These are phyloP conservation scores for Pseudonectria buxi DNA, from an alignment of 2,329 filamentous ascomycete genomes.

Conservation along the genomic window DNA sequence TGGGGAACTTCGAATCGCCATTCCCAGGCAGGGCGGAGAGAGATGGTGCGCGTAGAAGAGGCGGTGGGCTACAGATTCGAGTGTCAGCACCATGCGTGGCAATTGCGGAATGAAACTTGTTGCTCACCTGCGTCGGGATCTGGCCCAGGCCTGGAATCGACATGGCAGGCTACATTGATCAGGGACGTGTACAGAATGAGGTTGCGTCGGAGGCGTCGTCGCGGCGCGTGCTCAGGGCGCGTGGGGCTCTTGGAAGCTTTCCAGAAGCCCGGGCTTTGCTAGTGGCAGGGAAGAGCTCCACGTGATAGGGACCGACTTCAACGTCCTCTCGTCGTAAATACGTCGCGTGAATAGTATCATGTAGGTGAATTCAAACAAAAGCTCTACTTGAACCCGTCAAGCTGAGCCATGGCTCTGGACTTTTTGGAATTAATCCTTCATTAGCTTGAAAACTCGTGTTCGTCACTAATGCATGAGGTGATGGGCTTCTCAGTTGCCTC, in stretches of 20 bases:
- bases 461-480: no score
- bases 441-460: no score
- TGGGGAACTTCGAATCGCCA: conserved; percentile 70
- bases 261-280: conserved; percentile 18
- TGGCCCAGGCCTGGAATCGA: conserved; percentile 70
- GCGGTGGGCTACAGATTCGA: conserved; percentile 27
- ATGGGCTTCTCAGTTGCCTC: no score
- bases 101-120: neutral
- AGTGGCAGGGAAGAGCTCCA: conserved; percentile 4
- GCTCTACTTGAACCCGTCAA: no score
- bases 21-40: conserved; percentile 60
- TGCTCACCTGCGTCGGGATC: conserved; percentile 51
- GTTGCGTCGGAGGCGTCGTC: conserved; percentile 8
- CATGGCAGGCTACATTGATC: conserved; percentile 43
- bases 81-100: conserved; percentile 1
- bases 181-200: conserved; percentile 4
- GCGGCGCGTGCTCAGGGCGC: conserved; percentile 13
- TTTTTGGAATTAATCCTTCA: no score
- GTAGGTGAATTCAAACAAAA: no score
- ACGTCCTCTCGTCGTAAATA: no score
- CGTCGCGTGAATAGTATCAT: no score
- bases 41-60: conserved; percentile 39
- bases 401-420: no score
- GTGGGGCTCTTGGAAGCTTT: conserved; percentile 18
- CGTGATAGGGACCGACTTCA: neutral